Evolutionary conservation across 768 basidiomycete genomes (phyloP).

Genomic region (Tulasnella sp.): DNA sequence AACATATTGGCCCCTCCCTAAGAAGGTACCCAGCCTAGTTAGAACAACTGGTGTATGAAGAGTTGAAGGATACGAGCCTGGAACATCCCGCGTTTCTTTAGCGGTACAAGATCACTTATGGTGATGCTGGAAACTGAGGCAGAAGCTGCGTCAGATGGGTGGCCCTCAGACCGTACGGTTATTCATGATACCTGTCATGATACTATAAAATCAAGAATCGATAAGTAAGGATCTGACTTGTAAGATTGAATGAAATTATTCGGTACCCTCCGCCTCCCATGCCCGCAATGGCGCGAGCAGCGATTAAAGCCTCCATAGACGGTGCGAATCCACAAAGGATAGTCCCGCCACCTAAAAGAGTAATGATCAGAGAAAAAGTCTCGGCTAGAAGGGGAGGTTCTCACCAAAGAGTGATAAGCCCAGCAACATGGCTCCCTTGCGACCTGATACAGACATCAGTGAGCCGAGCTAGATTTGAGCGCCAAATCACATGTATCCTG

Average conservation of each 20-base stretch:
- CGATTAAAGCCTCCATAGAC: conserved; percentile 73
- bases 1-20: conserved; percentile 87
- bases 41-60: too few relatives aligned
- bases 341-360: conserved; percentile 46
- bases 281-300: conserved; percentile 75
- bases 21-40: too few relatives aligned
- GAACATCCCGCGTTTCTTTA: conserved; percentile 31
- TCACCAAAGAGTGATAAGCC: conserved; percentile 75
- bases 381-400: conserved; percentile 8
- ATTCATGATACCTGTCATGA: conserved; percentile 60
- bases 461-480: conserved; percentile 28
- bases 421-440: conserved; percentile 79
- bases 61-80: too few relatives aligned
- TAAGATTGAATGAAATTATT: conserved; percentile 19
- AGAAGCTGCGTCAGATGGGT: not conserved
- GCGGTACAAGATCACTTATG: conserved; percentile 78
- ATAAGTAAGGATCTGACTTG: not conserved
- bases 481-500: conserved; percentile 23
- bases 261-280: conserved; percentile 87
- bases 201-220: conserved; percentile 33
- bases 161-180: too few relatives aligned
- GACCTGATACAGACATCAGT: conserved; percentile 25
- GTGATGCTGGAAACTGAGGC: conserved; percentile 66
- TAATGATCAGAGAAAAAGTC: not conserved
- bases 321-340: conserved; percentile 77